Percentiles rank a stretch among this genome's conserved stretches.
phyloP scores from a whole-genome alignment of 140 eudicot species.

The Cichorium intybus region DNA sequence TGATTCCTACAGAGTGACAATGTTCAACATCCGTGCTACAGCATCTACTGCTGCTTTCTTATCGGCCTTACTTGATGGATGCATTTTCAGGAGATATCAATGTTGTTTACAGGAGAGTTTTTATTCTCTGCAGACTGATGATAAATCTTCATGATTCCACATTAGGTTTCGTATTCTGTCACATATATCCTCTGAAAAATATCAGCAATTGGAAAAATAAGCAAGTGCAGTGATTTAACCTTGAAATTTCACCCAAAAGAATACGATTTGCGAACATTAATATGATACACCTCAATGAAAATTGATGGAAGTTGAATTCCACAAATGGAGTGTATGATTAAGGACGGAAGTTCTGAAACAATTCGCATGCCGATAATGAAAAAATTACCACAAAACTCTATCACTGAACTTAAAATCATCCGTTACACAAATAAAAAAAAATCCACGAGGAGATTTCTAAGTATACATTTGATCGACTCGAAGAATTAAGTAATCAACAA shows the following conservation, averaged over 20 bases:
- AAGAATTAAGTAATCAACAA: background rate
- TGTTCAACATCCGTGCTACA: conserved; percentile 71
- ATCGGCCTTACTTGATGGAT: conserved; percentile 55
- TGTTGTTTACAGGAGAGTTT: conserved; percentile 18
- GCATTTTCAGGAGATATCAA: conserved; percentile 31
- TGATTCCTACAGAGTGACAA: conserved; percentile 66
- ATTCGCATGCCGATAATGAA: background rate
- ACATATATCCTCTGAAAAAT: conserved; percentile 14
- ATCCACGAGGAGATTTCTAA: background rate
- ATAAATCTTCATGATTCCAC: conserved; percentile 14
- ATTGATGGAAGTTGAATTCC: background rate
- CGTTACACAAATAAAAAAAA: background rate
- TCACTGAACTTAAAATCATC: background rate
- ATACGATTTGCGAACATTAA: background rate
- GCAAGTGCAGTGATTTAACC: conserved; percentile 1
- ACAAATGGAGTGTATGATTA: background rate
- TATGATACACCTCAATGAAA: background rate
- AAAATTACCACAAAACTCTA: background rate
- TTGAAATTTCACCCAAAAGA: background rate
- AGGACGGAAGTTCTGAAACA: background rate
- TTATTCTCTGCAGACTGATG: conserved; percentile 26
- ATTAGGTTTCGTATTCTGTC: conserved; percentile 21
- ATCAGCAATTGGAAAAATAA: background rate
- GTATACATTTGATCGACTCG: background rate
- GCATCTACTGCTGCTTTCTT: conserved; percentile 61